These are phyloP conservation scores for Phoma herbarum DNA, from an alignment of 2,329 filamentous ascomycete species.

Conservation along the genomic window DNA sequence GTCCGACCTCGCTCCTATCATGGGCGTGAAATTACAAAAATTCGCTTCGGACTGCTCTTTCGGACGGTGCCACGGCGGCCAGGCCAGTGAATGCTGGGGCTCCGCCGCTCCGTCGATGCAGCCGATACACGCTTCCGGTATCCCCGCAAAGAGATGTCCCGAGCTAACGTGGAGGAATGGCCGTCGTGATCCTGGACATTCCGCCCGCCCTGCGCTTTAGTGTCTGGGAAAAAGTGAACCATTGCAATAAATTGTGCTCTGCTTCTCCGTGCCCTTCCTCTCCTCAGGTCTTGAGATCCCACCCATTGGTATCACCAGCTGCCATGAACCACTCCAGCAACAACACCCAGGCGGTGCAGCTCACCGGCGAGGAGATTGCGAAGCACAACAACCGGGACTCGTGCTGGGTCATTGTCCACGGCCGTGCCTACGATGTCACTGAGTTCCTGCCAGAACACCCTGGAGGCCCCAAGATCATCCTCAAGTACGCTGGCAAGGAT, in stretches of 20 bases:
- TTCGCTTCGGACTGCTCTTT: slow-evolving; percentile 29
- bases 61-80: slow-evolving; percentile 8
- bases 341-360: slow-evolving; percentile 53
- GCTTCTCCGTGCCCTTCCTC: slow-evolving; percentile 12
- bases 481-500: slow-evolving; percentile 73
- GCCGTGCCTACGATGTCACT: slow-evolving; percentile 72
- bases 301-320: slow-evolving; percentile 17
- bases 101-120: slow-evolving; percentile 12
- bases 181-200: slow-evolving; percentile 46
- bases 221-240: slow-evolving; percentile 32
- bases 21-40: slow-evolving; percentile 24
- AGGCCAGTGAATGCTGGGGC: slow-evolving; percentile 13
- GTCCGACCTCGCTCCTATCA: slow-evolving; percentile 22
- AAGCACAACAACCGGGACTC: slow-evolving; percentile 83
- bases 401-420: slow-evolving; percentile 76
- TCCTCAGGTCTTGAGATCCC: slow-evolving; percentile 1
- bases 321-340: slow-evolving; percentile 57
- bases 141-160: slow-evolving; percentile 41
- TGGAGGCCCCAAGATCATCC: slow-evolving; percentile 82
- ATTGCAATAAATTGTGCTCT: slow-evolving; percentile 9
- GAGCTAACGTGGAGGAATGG: slow-evolving; percentile 35
- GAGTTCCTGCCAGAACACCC: slow-evolving; percentile 71
- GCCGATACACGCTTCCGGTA: slow-evolving; percentile 24
- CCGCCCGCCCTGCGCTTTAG: slow-evolving; percentile 33
- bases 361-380: slow-evolving; percentile 61